Percentiles rank a stretch among this genome's conserved stretches.
phyloP scores from a whole-genome alignment of 2,329 filamentous ascomycete genomes.

The Teratosphaeria gauchensis region DNA sequence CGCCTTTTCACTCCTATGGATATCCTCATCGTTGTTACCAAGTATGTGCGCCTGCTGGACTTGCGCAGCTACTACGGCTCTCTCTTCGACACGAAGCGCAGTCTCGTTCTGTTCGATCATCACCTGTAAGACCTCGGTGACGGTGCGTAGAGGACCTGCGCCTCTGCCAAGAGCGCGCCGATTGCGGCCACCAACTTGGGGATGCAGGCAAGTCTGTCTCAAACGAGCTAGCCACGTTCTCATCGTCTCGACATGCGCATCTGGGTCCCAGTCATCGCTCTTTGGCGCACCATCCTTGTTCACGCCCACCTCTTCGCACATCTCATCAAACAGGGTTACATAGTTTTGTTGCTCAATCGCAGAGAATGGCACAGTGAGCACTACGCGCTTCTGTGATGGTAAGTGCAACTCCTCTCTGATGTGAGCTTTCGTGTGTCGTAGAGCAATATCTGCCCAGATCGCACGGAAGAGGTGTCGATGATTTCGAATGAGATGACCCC shows the following conservation, averaged over 20 bases:
- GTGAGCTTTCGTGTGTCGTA: constrained; percentile 77
- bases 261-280: constrained; percentile 53
- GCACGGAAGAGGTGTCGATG: constrained; percentile 56
- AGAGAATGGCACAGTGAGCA: constrained; percentile 84
- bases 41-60: constrained; percentile 67
- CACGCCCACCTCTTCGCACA: constrained; percentile 62
- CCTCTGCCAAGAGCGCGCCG: constrained; percentile 51
- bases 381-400: constrained; percentile 73
- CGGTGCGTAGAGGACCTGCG: constrained; percentile 62
- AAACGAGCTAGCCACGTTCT: constrained; percentile 66
- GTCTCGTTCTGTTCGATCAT: constrained; percentile 84
- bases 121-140: constrained; percentile 74
- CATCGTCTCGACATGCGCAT: constrained; percentile 62
- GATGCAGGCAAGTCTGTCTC: constrained; percentile 76
- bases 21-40: constrained; percentile 58
- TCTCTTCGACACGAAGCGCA: constrained; percentile 57
- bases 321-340: constrained; percentile 60
- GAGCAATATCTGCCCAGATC: constrained; percentile 61
- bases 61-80: constrained; percentile 55
- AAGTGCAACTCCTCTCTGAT: constrained; percentile 68
- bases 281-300: constrained; percentile 54
- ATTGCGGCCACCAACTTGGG: constrained; percentile 64
- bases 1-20: constrained; percentile 50
- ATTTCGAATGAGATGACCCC: constrained; percentile 53
- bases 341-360: constrained; percentile 89